Base-by-base conservation (phyloP, 192 early-diverging fungal genomes). In the Coemansia sp. region DNA sequence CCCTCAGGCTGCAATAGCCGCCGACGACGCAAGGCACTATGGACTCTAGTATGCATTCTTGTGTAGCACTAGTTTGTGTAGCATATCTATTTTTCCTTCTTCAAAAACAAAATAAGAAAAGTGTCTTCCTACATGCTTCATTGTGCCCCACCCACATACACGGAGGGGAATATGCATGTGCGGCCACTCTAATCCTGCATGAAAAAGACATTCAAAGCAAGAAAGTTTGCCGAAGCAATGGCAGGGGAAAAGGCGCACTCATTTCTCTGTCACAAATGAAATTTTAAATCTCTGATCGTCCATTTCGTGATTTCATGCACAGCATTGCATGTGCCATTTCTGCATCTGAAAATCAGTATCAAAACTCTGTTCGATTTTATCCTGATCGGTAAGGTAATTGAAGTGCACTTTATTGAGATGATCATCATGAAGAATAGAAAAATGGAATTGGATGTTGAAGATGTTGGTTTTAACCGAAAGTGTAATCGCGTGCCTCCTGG, bases 21-120 rank as follows among this genome's bases (percentile, higher is more conserved):
- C 72, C 14, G 71, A 79, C 14, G 77, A 79, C 35, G 68, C 77
- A 23, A 57, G 72, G 14, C 64, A 73, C 26, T 79, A 69, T 35
- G 67, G 73, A 38, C 55, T 75, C 36, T 69, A 60, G 39, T 10
- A 2, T 23, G 8, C 8, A 20, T 20, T 21, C 3, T 30, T 2
- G 30, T 26, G 9, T 53, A 6, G 51, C 16, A 18, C n/a, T n/a
- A n/a, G n/a, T 30, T 30, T 2, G 30, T 26, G 9, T 53, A 6
- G 51, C 16, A 18, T 46, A 41, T 41, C 6, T 41, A 41, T 18
- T 46, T 53, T 26, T 53, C 44, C 23, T 53, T 53, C 51, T 26
- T 11, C 51, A 53, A 26, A 26, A 53, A 20, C 16, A 53, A 53
- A 7, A 53, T 24, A 53, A 26, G 24, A 53, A 21, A 53, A 26